A percentile compares a stretch with the other conserved stretches of the same genome.
These are phyloP conservation scores for Colletotrichum lupini DNA, from an alignment of 2,329 filamentous ascomycete species.

Conservation along the genomic window DNA sequence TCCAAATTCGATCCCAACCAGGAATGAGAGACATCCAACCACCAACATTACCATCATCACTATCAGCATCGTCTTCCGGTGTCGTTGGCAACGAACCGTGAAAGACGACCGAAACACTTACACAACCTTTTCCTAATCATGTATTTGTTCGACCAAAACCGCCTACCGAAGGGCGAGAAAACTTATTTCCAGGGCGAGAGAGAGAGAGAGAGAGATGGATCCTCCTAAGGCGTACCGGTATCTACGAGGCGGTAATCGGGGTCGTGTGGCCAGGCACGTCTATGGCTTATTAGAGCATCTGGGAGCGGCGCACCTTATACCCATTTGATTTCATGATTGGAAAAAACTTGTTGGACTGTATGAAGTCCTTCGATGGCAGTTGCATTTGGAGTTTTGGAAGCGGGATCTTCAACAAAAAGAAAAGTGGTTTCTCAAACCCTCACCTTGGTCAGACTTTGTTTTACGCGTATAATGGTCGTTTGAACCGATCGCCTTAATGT, in stretches of 20 bases:
- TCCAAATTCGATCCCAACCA: conserved; percentile 26
- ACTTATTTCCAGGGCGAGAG: background rate
- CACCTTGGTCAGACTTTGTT: background rate
- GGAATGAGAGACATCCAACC: background rate
- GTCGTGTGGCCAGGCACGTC: background rate
- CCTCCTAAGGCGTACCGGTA: conserved; percentile 13
- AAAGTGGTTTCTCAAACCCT: background rate
- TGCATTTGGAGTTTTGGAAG: conserved; percentile 17
- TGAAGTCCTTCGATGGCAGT: background rate
- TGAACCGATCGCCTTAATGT: background rate
- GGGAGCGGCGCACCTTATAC: conserved; percentile 24
- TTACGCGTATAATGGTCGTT: background rate
- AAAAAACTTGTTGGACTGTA: background rate
- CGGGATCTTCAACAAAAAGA: background rate
- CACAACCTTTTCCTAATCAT: no score
- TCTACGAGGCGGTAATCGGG: background rate
- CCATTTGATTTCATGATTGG: conserved; percentile 26
- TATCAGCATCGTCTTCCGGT: background rate
- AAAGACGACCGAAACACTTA: background rate
- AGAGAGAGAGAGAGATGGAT: background rate
- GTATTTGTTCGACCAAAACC: background rate
- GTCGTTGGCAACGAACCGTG: background rate
- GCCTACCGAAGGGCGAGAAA: background rate
- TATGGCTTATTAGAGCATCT: conserved; percentile 22
- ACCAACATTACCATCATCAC: background rate